These are phyloP conservation scores for Arabis alpina DNA, from an alignment of 345 rosid species.

Conservation along the genomic window DNA sequence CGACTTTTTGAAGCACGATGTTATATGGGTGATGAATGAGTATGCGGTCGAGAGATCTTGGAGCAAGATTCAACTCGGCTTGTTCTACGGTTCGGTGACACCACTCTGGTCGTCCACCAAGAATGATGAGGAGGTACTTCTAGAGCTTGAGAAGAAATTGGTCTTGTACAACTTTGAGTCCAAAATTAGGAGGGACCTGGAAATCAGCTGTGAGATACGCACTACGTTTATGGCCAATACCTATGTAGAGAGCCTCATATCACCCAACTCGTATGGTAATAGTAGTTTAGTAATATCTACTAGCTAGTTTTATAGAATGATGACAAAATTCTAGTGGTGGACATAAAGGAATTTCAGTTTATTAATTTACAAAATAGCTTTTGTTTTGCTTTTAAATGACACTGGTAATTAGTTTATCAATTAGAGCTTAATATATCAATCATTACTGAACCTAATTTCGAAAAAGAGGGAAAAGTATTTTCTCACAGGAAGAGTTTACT, in stretches of 20 bases:
- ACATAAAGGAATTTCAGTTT: too few species aligned
- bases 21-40: constrained; percentile 43
- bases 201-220: constrained; percentile 23
- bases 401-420: too few species aligned
- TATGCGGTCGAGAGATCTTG: constrained; percentile 35
- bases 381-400: too few species aligned
- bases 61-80: constrained; percentile 35
- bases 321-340: too few species aligned
- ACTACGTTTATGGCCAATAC: constrained; percentile 15
- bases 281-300: too few species aligned
- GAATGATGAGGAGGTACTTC: constrained; percentile 26
- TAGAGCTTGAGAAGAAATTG: constrained; percentile 39
- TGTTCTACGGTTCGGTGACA: constrained; percentile 31
- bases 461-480: too few species aligned
- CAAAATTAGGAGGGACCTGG: constrained; percentile 1
- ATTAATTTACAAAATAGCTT: too few species aligned
- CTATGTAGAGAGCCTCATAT: constrained; percentile 46
- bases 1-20: constrained; percentile 16
- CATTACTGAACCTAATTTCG: too few species aligned
- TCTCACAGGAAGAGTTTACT: too few species aligned
- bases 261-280: constrained; percentile 27
- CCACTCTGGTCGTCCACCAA: constrained; percentile 37
- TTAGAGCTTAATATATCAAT: too few species aligned
- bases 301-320: too few species aligned
- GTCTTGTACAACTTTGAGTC: constrained; percentile 36